A percentile compares a stretch with the other conserved stretches of the same genome.
Conservation (phyloP, 176 grass and related monocot species). For the Zoysia japonica region DNA sequence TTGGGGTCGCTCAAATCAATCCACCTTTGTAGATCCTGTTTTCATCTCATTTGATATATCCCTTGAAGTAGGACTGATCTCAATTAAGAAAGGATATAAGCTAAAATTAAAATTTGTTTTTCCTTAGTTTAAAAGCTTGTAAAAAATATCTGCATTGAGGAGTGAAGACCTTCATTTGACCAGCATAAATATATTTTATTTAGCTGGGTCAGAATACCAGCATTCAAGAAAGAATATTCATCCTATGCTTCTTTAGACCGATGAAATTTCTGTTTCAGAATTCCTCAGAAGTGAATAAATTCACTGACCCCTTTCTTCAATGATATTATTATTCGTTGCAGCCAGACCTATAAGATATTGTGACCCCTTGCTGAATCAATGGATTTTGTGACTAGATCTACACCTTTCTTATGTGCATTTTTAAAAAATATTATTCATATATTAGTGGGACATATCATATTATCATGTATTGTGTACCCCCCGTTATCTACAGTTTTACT, state of each 20-base stretch:
- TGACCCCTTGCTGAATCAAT: not conserved
- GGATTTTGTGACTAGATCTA: conserved; percentile 12
- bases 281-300: conserved; percentile 1
- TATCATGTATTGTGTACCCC: conserved; percentile 16
- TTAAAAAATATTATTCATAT: not conserved
- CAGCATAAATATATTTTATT: not conserved
- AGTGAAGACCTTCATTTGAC: not conserved
- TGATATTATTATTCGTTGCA: not conserved
- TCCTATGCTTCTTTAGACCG: not conserved
- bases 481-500: conserved; percentile 1
- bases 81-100: not conserved
- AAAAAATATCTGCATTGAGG: not conserved
- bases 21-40: not conserved
- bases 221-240: not conserved
- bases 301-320: not conserved
- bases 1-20: conserved; percentile 3
- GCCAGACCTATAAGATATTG: conserved; percentile 1
- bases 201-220: not conserved
- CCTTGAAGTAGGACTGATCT: conserved; percentile 11
- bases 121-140: not conserved
- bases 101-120: conserved; percentile 8
- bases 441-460: not conserved
- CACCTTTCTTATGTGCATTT: not conserved
- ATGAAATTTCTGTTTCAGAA: conserved; percentile 1
- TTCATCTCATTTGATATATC: not conserved